Conservation (phyloP, 768 basidiomycete species). For the Lentinus tigrinus region DNA sequence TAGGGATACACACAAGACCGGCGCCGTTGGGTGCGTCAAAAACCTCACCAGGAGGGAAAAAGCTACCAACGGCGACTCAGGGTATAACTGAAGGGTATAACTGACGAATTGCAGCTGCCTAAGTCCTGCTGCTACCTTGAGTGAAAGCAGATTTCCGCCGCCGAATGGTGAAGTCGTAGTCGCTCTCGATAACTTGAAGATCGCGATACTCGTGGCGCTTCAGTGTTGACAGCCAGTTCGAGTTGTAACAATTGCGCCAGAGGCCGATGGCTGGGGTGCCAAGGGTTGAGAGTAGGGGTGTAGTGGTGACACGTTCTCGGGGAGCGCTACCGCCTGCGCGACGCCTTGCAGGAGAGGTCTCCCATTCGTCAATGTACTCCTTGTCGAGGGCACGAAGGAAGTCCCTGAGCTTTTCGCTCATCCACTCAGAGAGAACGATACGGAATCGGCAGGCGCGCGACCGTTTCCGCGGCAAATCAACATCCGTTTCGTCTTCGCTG, state of each 20-base stretch:
- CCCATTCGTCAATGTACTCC: not conserved
- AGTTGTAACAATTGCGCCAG: conserved; percentile 6
- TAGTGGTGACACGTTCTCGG: not conserved
- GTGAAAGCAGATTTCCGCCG: no score
- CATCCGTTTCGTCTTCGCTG: no score
- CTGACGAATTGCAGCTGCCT: no score
- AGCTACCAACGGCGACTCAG: no score
- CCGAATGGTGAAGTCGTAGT: conserved; percentile 1
- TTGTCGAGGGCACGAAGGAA: not conserved
- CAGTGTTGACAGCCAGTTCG: not conserved
- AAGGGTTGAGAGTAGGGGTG: not conserved
- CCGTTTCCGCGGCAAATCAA: no score
- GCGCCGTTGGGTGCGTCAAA: no score
- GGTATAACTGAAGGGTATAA: not conserved
- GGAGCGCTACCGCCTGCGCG: no score
- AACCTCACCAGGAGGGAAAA: no score
- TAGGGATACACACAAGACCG: no score
- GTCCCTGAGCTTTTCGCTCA: not conserved
- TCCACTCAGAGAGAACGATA: not conserved
- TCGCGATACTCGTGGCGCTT: not conserved
- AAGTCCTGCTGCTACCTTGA: no score
- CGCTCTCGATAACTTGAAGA: not conserved
- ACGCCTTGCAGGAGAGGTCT: not conserved
- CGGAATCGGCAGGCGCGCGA: no score
- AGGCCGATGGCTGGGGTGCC: not conserved